These are phyloP conservation scores for Crucibulum parvulum DNA, from an alignment of 1,284 basidiomycete genomes.

Conservation along the genomic window DNA sequence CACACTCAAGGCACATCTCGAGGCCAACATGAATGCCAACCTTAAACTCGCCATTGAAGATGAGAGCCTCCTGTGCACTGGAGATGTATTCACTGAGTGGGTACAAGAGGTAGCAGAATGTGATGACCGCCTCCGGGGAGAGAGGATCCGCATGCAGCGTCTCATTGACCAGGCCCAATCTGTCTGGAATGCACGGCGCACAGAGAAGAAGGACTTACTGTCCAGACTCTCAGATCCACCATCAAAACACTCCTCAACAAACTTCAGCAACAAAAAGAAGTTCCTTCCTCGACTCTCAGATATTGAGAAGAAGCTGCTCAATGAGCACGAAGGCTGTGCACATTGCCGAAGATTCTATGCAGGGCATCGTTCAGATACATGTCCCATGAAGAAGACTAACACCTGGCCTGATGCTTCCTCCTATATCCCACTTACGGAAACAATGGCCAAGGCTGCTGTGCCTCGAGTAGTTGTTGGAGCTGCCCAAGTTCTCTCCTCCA, in stretches of 20 bases:
- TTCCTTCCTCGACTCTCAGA: slow-evolving; percentile 9
- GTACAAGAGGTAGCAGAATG: neutral
- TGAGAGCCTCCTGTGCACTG: neutral
- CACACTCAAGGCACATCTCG: neutral
- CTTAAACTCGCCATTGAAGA: neutral
- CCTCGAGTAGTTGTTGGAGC: neutral
- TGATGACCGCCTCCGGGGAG: neutral
- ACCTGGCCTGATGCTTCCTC: neutral
- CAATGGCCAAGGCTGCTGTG: neutral
- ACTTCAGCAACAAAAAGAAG: neutral
- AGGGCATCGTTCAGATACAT: slow-evolving; percentile 1
- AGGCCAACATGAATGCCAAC: neutral
- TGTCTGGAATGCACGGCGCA: neutral
- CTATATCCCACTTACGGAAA: slow-evolving; percentile 4
- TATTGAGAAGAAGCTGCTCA: slow-evolving; percentile 9
- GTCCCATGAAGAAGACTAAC: slow-evolving; percentile 1
- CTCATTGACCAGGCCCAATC: neutral
- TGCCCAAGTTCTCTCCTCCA: neutral
- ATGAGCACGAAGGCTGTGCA: slow-evolving; percentile 11
- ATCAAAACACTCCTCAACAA: neutral
- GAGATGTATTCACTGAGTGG: neutral
- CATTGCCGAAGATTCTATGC: slow-evolving; percentile 9
- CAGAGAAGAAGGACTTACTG: neutral
- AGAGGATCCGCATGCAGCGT: neutral
- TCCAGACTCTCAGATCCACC: neutral